Base-by-base conservation (phyloP, 768 basidiomycete species). In the Phlebiopsis flavidoalba region DNA sequence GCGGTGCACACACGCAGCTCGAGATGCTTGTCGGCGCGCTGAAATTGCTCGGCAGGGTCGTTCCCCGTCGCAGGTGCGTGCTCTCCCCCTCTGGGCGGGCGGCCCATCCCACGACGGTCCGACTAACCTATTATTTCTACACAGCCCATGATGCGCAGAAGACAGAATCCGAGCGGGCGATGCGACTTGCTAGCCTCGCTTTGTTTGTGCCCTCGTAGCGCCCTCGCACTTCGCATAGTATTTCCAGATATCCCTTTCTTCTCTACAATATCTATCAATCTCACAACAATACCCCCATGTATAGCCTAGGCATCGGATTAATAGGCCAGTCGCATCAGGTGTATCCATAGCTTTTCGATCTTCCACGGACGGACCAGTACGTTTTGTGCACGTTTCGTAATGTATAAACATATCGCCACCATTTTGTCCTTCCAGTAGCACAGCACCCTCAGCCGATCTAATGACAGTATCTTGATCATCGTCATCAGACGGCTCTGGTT, bases 41-140 rank as follows among this genome's bases (percentile, higher is more conserved):
- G 72, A 70, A 69, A 56, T 66, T 66, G 14, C 65, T 79, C 14
- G 71, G 74, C 40, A 59, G 65, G 8, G 69, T 73, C n/a, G 24
- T 76, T 76, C 63, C 76, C 77, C 19, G 57, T 76, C n/a, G 74
- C 76, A 19, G 72, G 77, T 75, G 57, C 48, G 73, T 63, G 4
- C 10, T n/a, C 24, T 26, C 22, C 35, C 35, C 12, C 40, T 12
- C 8, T 12, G n/a, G 14, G 8, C 54, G 35, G 6, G 22, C 19
- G 47, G 22, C 53, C n/a, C 40, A 19, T 31, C 52, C 35, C 52
- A 49, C 48, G 24, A 53, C 52, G 52, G 54, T 1, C 22, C 19
- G 12, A 24, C 14, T 50, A 19, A 50, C 21, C 31, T 50, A 24
- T 14, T n/a, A 17, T 22, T 15, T 55, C 24, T 50, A 21, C 37